These are phyloP conservation scores for Berberis vulgaris DNA, from an alignment of 164 flowering plant genomes.

Conservation along the genomic window DNA sequence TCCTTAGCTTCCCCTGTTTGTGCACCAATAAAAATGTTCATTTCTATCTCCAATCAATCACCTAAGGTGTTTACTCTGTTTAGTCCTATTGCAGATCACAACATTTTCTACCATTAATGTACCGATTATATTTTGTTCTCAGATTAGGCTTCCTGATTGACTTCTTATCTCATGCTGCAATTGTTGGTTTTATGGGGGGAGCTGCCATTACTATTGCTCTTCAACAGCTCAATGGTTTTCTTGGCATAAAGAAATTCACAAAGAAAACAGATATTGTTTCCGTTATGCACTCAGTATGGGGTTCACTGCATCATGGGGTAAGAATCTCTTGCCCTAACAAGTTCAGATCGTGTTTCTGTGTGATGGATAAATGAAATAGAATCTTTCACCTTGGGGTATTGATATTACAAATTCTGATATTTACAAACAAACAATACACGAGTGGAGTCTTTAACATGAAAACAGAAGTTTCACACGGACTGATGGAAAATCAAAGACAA, in stretches of 20 bases:
- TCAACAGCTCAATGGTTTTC: slow-evolving; percentile 74
- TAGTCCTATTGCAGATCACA: not conserved
- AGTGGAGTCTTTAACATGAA: too few relatives aligned
- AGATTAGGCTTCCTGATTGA: slow-evolving; percentile 57
- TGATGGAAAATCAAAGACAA: too few relatives aligned
- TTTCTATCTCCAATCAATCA: not conserved
- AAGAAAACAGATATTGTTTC: slow-evolving; percentile 70
- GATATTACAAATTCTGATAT: too few relatives aligned
- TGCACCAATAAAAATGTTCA: too few relatives aligned
- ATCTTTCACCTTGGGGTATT: too few relatives aligned
- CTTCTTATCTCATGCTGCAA: slow-evolving; percentile 85
- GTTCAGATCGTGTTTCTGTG: not conserved
- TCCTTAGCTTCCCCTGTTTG: not conserved
- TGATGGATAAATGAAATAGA: not conserved
- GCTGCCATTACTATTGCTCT: slow-evolving; percentile 88
- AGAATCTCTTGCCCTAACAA: slow-evolving; percentile 10
- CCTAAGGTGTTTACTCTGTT: not conserved
- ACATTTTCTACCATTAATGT: not conserved
- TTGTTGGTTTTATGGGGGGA: slow-evolving; percentile 92
- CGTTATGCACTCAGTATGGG: slow-evolving; percentile 40
- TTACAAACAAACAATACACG: too few relatives aligned
- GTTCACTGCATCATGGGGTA: slow-evolving; percentile 45
- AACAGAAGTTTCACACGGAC: too few relatives aligned
- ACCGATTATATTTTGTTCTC: not conserved
- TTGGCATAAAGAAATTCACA: slow-evolving; percentile 64